phyloP scores from a whole-genome alignment of 2,329 filamentous ascomycete genomes.

The Emergomyces orientalis region DNA sequence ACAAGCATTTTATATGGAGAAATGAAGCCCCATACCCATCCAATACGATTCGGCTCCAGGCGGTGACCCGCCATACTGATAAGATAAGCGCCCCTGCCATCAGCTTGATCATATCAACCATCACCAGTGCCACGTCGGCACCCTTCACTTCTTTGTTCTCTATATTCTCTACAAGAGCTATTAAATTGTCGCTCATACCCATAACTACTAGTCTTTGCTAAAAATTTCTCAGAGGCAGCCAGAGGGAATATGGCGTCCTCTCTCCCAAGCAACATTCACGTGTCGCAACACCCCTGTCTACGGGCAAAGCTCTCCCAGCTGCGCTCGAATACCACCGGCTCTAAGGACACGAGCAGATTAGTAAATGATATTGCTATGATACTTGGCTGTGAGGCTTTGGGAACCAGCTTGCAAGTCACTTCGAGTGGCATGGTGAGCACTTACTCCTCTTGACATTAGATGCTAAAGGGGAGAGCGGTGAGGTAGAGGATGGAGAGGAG shows the following conservation, averaged over 20 bases:
- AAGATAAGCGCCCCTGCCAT: neutral
- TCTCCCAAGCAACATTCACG: constrained; percentile 53
- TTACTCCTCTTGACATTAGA: constrained; percentile 6
- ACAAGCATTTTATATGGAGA: neutral
- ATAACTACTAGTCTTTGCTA: neutral
- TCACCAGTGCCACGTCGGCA: neutral
- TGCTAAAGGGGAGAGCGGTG: neutral
- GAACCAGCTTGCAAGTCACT: constrained; percentile 48
- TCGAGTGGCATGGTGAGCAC: constrained; percentile 55
- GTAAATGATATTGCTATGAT: constrained; percentile 82
- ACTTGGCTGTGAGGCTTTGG: constrained; percentile 71
- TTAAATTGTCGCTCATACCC: neutral
- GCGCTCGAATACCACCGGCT: constrained; percentile 59
- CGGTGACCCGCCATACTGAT: neutral
- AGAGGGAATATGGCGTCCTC: constrained; percentile 16
- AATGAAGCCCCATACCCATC: neutral
- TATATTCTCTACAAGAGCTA: neutral
- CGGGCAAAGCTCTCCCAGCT: constrained; percentile 83
- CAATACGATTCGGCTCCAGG: too few relatives aligned
- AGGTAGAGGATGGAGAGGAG: neutral
- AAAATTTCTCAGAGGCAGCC: neutral
- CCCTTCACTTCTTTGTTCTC: neutral
- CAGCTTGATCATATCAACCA: neutral
- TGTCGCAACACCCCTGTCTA: constrained; percentile 79
- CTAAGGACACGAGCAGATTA: constrained; percentile 68